Evolutionary conservation across 2,329 filamentous ascomycete species (phyloP).

Genomic region (Exophiala sp.): DNA sequence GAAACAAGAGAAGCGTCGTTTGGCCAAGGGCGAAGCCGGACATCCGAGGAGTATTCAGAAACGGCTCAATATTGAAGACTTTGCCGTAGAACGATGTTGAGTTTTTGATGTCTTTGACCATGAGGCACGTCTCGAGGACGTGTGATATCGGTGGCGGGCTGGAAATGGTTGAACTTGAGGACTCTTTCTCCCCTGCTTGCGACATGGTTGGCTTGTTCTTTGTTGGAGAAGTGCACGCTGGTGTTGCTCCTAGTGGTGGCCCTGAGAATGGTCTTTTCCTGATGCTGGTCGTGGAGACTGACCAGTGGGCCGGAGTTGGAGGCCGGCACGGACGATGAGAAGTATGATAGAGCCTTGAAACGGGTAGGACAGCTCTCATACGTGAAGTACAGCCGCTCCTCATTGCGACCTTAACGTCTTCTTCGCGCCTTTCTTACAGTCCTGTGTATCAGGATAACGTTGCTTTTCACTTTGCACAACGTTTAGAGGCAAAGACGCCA

Average conservation of each 20-base stretch:
- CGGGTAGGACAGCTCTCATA: no score
- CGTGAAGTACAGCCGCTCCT: no score
- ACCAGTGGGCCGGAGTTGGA: neutral
- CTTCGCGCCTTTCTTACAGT: no score
- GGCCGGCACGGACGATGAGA: neutral
- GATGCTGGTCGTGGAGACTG: neutral
- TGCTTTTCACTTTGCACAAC: no score
- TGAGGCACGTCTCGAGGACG: conserved; percentile 32
- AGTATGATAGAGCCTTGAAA: no score
- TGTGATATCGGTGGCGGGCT: conserved; percentile 29
- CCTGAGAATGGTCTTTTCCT: neutral
- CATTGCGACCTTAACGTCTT: no score
- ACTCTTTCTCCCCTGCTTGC: no score
- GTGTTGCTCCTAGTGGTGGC: neutral
- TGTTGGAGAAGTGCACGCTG: neutral
- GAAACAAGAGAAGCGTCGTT: conserved; percentile 32
- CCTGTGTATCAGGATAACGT: no score
- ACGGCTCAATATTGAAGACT: conserved; percentile 26
- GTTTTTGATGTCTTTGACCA: conserved; percentile 28
- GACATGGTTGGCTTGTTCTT: neutral
- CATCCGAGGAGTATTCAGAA: conserved; percentile 25
- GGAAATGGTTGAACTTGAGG: neutral
- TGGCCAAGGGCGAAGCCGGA: conserved; percentile 32
- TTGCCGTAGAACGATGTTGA: conserved; percentile 31
- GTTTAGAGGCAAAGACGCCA: no score